Percentiles rank a stretch among this genome's conserved stretches.
Conservation (phyloP, 148 eudicot genomes). For the Fagopyrum homotropicum region DNA sequence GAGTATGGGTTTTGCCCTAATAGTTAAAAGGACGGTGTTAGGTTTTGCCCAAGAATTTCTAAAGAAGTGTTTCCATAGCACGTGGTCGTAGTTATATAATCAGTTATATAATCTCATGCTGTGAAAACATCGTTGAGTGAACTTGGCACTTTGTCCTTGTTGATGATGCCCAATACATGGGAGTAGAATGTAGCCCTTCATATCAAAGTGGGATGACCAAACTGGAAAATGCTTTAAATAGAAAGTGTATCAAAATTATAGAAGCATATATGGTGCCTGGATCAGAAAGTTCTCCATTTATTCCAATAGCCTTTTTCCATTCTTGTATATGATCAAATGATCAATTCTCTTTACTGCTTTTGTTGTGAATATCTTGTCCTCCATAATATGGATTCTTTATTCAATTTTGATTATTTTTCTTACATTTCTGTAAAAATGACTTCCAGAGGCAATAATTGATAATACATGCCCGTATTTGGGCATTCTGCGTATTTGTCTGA, state of each 20-base stretch:
- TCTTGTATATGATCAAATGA: too few relatives aligned
- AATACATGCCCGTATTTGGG: background rate
- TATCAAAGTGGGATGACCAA: background rate
- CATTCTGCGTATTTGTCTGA: background rate
- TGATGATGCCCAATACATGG: too few relatives aligned
- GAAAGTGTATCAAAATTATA: too few relatives aligned
- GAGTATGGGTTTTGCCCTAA: too few relatives aligned
- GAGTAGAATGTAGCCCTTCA: background rate
- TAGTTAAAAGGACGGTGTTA: too few relatives aligned
- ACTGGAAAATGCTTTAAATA: background rate
- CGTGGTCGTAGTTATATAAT: background rate
- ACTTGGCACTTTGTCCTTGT: background rate
- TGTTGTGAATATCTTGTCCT: too few relatives aligned
- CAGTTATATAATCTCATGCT: background rate
- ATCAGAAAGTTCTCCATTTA: too few relatives aligned
- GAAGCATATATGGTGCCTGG: too few relatives aligned
- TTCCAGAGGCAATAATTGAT: background rate
- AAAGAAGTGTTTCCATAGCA: background rate
- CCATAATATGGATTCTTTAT: background rate
- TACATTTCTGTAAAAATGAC: background rate
- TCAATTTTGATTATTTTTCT: background rate
- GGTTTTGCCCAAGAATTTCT: too few relatives aligned
- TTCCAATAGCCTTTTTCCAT: too few relatives aligned
- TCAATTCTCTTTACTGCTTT: too few relatives aligned
- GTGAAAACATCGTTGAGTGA: background rate